Evolutionary conservation across 768 basidiomycete species (phyloP), one percentile per base, ranked within the genome.

Genomic region (Pholiota molesta): DNA sequence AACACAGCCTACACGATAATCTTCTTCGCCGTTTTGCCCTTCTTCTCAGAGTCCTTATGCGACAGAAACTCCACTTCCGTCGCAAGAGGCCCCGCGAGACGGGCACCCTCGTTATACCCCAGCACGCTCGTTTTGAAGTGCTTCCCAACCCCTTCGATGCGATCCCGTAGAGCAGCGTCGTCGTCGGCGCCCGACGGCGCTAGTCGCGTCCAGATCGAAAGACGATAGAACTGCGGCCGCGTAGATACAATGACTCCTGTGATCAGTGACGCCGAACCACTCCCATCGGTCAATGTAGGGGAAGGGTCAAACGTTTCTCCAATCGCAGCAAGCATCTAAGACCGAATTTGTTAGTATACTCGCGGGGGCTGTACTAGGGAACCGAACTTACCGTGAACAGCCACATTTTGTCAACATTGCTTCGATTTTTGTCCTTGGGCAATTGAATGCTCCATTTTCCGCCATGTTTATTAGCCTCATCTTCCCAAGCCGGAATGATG

Each of bases 381-480:
- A 26, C 31, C 57, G 61, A 40, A 74, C 76, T 44, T 73, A 97
- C 97, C 55, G 97, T 99, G 78, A 95, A 96, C 58, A 99, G 83
- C 97, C 97, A 99, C 91, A 96, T 95, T 74, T 88, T 90, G 75
- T 99, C 97, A 54, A 99, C 90, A 55, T 86, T 78, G 29, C 63
- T 69, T 53, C 91, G 83, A 73, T 93, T 97, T 81, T 98, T 99
- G 70, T 98, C 97, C 76, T 91, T 90, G 23, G 97, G 97, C 23
- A 99, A 79, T 75, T 99, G 97, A 64, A 99, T 95, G 71, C 91
- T 92, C 97, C 97, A 99, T 80, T 99, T 99, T 53, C 97, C 97
- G 56, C 97, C 97, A 66, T 91, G 82, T 75, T 95, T 95, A 79
- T 99, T 99, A 19, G 95, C 95, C 52, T 94, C 90, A 68, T 97